These are phyloP conservation scores for Stagonosporopsis tanaceti DNA, from an alignment of 2,329 filamentous ascomycete species.

Conservation along the genomic window DNA sequence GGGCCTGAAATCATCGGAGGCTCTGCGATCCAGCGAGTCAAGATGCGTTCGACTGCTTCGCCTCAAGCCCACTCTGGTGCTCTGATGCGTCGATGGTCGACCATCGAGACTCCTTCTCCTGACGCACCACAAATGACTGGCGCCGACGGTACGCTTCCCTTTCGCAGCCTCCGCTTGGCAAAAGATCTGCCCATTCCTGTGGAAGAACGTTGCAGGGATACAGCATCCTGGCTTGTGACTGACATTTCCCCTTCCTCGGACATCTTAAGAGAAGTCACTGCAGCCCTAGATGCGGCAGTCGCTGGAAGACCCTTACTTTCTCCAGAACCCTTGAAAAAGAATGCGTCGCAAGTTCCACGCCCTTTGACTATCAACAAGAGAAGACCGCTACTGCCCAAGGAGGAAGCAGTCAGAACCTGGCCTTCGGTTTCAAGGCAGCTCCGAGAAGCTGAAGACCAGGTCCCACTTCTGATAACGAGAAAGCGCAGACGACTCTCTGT, in stretches of 20 bases:
- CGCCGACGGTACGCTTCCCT: not conserved
- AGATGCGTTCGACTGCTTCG: not conserved
- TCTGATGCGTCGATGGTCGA: not conserved
- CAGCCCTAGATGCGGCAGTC: slow-evolving; percentile 1
- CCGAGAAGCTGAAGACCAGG: not conserved
- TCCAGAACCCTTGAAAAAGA: not conserved
- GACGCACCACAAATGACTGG: not conserved
- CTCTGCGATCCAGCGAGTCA: not conserved
- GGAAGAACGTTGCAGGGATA: not conserved
- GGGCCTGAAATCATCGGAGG: not conserved
- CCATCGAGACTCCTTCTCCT: not conserved
- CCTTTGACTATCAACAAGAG: not conserved
- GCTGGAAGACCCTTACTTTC: not conserved
- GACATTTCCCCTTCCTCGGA: not conserved
- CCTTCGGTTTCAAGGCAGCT: not conserved
- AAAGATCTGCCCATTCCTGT: not conserved
- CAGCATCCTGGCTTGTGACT: not conserved
- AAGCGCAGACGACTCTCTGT: not conserved
- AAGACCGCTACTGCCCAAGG: not conserved
- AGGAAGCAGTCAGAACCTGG: not conserved
- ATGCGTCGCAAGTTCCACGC: not conserved
- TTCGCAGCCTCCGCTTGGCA: not conserved
- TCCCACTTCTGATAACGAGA: not conserved
- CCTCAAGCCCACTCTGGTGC: not conserved
- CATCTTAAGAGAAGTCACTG: not conserved